Evolutionary conservation across 108 stramenopile genomes (phyloP).

Genomic region (Nannochloropsis gaditana): DNA sequence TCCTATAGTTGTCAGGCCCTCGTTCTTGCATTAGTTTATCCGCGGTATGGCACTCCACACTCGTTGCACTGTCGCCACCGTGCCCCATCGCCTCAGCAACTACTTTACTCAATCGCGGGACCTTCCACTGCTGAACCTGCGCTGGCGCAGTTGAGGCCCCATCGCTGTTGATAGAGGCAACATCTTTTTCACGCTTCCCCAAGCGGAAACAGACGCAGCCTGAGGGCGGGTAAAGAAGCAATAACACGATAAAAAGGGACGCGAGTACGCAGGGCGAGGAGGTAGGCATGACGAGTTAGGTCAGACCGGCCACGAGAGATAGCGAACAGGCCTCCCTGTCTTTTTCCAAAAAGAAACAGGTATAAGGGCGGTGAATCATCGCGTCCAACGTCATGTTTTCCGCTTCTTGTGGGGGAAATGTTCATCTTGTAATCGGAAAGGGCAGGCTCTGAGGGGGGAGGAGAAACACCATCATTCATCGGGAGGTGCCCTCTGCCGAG

Average conservation of each 20-base stretch:
- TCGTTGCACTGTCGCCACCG: background rate
- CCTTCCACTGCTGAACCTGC: background rate
- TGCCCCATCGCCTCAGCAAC: background rate
- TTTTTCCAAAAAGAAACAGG: too few relatives aligned
- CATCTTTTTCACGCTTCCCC: background rate
- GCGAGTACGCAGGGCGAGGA: background rate
- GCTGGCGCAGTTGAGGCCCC: background rate
- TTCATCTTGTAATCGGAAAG: too few relatives aligned
- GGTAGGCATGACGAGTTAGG: too few relatives aligned
- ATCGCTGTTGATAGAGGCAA: background rate
- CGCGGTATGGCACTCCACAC: background rate
- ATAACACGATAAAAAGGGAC: slow-evolving; percentile 16
- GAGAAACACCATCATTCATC: too few relatives aligned
- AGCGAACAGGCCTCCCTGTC: too few relatives aligned
- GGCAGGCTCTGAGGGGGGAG: too few relatives aligned
- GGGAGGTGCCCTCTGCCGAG: too few relatives aligned
- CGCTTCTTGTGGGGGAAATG: too few relatives aligned
- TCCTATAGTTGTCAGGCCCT: background rate
- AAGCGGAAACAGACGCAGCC: background rate
- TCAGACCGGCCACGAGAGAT: too few relatives aligned
- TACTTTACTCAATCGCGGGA: background rate
- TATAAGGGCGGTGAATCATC: too few relatives aligned
- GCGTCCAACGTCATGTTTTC: too few relatives aligned
- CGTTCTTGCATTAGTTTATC: slow-evolving; percentile 13
- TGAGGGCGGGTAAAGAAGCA: background rate